Evolutionary conservation across 2,329 filamentous ascomycete genomes (phyloP), one percentile per base, ranked within the genome.

Genomic region (Colletotrichum eremochloae): DNA sequence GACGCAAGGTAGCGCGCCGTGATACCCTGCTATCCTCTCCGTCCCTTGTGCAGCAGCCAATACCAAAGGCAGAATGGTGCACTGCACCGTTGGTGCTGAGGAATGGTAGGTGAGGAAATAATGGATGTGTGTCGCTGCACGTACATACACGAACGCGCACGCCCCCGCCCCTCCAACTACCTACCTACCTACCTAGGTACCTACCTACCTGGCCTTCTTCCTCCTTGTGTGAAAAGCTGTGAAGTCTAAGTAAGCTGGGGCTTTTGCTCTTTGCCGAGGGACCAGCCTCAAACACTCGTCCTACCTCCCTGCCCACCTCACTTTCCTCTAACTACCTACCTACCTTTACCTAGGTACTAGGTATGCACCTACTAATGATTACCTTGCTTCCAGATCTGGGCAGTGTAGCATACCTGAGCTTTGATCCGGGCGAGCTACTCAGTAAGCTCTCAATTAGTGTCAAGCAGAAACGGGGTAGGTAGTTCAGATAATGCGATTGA

Each of bases 241-340:
- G 36, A 52, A 36, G 46, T 63, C 9, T 24, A 48, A n/a, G 14
- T 63, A 36, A 52, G n/a, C 61, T 63, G 29, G 14, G 42, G 42
- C 44, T 33, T 46, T 61, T 46, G 58, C 58, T 61, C 29, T 44
- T n/a, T 61, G 29, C 58, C 29, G 58, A 62, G 42, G 31, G 58
- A 48, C 40, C 42, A 46, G 24, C 31, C 42, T 31, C 24, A 46
- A 55, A 36, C 52, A 29, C 40, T 31, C 57, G 29, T 57, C 40
- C 44, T 63, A 29, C 57, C 44, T n/a, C 20, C 33, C 62, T 29
- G 24, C 60, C 42, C 53, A n/a, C 66, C 38, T 52, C 44, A 24
- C 31, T 63, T 40, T 48, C 42, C 20, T 38, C 31, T 63, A 33
- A 48, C 65, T 33, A 48, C n/a, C 44, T 33, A 36, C 40, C 40